A percentile compares a stretch with the other conserved stretches of the same genome.
These are phyloP conservation scores for Aspergillus nomiae DNA, from an alignment of 2,329 filamentous ascomycete species.

Conservation along the genomic window DNA sequence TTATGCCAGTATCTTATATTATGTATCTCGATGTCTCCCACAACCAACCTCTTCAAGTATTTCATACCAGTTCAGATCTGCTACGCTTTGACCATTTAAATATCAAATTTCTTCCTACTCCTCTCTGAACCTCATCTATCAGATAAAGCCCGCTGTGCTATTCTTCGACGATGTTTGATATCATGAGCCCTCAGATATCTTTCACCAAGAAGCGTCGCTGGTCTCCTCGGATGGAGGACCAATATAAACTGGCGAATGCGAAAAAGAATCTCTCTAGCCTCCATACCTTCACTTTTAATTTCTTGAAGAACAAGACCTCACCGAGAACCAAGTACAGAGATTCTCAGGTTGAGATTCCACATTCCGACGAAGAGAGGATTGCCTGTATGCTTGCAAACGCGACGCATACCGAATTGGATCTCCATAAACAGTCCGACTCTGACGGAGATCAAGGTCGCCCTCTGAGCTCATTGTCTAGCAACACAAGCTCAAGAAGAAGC, in stretches of 20 bases:
- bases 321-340: not conserved
- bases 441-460: not conserved
- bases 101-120: not conserved
- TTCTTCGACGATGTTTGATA: not conserved
- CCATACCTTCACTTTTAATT: not conserved
- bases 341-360: not conserved
- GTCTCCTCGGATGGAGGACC: not conserved
- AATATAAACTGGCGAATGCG: not conserved
- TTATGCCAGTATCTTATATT: not conserved
- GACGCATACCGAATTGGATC: not conserved
- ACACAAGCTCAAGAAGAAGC: not conserved
- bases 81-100: not conserved
- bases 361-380: not conserved
- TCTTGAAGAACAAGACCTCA: not conserved
- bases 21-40: not conserved
- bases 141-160: not conserved
- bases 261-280: not conserved
- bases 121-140: not conserved
- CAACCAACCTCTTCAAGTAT: not conserved
- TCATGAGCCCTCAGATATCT: not conserved
- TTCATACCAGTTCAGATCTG: not conserved
- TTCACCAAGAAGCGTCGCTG: not conserved
- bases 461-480: not conserved
- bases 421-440: not conserved
- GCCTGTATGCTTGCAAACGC: not conserved